These are phyloP conservation scores for Thelonectria olida DNA, from an alignment of 2,329 filamentous ascomycete species.

Conservation along the genomic window DNA sequence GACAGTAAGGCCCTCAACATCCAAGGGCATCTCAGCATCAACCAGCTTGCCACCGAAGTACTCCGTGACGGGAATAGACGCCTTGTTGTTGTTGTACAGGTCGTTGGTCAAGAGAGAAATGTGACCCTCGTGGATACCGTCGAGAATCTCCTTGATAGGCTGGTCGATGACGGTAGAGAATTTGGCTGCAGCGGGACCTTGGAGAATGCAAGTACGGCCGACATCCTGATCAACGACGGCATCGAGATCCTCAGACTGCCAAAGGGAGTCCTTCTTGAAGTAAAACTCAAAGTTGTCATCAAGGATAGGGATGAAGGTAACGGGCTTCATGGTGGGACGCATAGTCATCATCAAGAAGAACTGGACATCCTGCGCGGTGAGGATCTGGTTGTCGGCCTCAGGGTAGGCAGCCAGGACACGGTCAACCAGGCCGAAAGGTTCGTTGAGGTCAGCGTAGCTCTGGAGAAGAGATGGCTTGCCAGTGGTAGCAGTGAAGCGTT, in stretches of 20 bases:
- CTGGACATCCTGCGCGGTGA: conserved; percentile 98
- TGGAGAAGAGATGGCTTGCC: conserved; percentile 86
- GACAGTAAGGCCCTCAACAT: conserved; percentile 87
- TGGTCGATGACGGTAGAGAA: conserved; percentile 92
- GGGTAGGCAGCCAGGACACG: conserved; percentile 85
- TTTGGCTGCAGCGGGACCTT: conserved; percentile 91
- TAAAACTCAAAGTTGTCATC: conserved; percentile 99
- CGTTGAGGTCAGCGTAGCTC: conserved; percentile 86
- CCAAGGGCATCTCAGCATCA: conserved; percentile 74
- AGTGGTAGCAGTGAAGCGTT: conserved; percentile 82
- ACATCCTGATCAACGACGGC: conserved; percentile 97
- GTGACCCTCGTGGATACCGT: conserved; percentile 88
- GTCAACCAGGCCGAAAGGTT: conserved; percentile 81
- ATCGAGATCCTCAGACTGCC: conserved; percentile 98
- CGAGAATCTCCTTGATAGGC: conserved; percentile 93
- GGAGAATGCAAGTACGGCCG: conserved; percentile 92
- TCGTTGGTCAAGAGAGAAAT: conserved; percentile 83
- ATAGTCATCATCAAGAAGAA: conserved; percentile 95
- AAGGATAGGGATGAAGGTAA: conserved; percentile 93
- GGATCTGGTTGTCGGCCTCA: conserved; percentile 87
- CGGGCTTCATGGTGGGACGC: conserved; percentile 92
- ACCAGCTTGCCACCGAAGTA: conserved; percentile 94
- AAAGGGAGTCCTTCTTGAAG: conserved; percentile 99
- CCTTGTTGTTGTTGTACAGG: conserved; percentile 78
- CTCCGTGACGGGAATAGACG: conserved; percentile 83